Percentiles rank a stretch among this genome's conserved stretches.
Conservation (phyloP, 148 eudicot species). For the Spergularia marina region DNA sequence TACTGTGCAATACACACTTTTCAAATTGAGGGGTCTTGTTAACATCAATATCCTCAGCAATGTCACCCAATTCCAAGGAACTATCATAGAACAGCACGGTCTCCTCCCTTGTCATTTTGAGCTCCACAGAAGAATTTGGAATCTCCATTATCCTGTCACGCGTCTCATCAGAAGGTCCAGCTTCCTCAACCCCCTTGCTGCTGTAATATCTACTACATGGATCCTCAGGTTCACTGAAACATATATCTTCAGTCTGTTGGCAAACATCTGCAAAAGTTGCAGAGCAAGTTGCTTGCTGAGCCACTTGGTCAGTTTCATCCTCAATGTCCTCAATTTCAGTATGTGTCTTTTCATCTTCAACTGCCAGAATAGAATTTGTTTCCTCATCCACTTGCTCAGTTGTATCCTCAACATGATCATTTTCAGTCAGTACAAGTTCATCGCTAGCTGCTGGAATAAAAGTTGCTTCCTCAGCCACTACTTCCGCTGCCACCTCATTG, state of each 20-base stretch:
- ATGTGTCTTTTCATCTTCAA: background rate
- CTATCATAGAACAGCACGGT: slow-evolving; percentile 29
- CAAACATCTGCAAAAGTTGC: slow-evolving; percentile 27
- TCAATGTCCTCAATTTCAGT: background rate
- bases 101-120: slow-evolving; percentile 30
- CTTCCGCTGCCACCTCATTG: slow-evolving; percentile 6
- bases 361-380: background rate
- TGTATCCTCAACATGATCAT: background rate
- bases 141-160: slow-evolving; percentile 28
- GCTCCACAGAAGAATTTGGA: slow-evolving; percentile 30
- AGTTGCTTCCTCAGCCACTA: slow-evolving; percentile 5
- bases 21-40: slow-evolving; percentile 18
- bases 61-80: slow-evolving; percentile 30
- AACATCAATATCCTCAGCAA: slow-evolving; percentile 22
- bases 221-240: slow-evolving; percentile 31
- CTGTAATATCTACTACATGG: slow-evolving; percentile 22
- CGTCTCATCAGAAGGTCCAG: slow-evolving; percentile 25
- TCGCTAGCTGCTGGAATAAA: background rate
- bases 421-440: background rate
- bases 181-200: slow-evolving; percentile 13
- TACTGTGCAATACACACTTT: background rate
- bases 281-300: slow-evolving; percentile 25
- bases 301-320: slow-evolving; percentile 13
- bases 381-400: slow-evolving; percentile 25
- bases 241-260: slow-evolving; percentile 22